A percentile compares a stretch with the other conserved stretches of the same genome.
These are phyloP conservation scores for Penicillium manginii DNA, from an alignment of 495 filamentous ascomycete genomes.

Conservation along the genomic window DNA sequence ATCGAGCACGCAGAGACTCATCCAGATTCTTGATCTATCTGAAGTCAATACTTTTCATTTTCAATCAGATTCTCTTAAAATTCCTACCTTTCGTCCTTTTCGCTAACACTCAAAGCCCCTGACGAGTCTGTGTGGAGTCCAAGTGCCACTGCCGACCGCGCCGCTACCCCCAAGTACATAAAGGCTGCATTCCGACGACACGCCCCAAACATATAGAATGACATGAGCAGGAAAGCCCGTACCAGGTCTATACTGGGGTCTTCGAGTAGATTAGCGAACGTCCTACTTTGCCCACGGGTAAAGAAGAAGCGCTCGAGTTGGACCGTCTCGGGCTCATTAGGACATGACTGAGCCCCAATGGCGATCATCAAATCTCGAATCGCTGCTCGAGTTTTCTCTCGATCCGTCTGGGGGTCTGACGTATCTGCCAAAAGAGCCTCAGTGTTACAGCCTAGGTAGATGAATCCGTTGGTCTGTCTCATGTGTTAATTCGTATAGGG, in stretches of 20 bases:
- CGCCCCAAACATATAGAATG: conserved; percentile 53
- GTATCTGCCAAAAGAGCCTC: conserved; percentile 13
- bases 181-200: conserved; percentile 53
- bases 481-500: conserved; percentile 1
- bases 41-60: neutral
- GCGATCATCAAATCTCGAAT: conserved; percentile 45
- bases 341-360: conserved; percentile 46
- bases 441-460: conserved; percentile 25
- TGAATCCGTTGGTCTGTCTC: conserved; percentile 39
- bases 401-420: conserved; percentile 18
- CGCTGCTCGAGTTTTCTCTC: conserved; percentile 31
- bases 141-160: conserved; percentile 45
- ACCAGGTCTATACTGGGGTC: conserved; percentile 47
- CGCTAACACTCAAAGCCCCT: conserved; percentile 12
- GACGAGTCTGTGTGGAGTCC: conserved; percentile 40
- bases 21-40: conserved; percentile 42
- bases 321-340: conserved; percentile 22
- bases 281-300: conserved; percentile 39
- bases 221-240: conserved; percentile 45
- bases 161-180: conserved; percentile 52
- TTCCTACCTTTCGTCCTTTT: conserved; percentile 30
- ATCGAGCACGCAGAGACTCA: conserved; percentile 50
- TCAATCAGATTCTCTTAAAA: neutral
- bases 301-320: conserved; percentile 41
- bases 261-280: conserved; percentile 44